A percentile compares a stretch with the other conserved stretches of the same genome.
These are phyloP conservation scores for Serendipita sp. DNA, from an alignment of 768 basidiomycete species.

Conservation along the genomic window DNA sequence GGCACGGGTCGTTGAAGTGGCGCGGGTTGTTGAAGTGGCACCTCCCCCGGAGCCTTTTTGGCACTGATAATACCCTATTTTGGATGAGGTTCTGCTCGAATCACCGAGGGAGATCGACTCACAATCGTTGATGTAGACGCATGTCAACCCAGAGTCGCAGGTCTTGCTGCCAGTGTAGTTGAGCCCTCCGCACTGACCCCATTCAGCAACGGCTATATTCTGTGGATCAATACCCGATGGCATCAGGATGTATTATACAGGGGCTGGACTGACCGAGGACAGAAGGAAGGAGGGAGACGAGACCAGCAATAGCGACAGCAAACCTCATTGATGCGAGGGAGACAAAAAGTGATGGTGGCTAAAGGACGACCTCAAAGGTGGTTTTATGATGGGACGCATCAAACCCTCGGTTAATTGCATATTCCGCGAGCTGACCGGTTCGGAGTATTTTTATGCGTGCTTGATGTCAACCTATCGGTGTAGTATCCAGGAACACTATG, in stretches of 20 bases:
- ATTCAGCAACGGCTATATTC: not conserved
- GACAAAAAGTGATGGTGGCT: not conserved
- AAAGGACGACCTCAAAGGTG: not conserved
- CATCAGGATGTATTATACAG: no score
- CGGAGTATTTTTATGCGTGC: no score
- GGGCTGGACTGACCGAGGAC: not conserved
- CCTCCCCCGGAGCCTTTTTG: slow-evolving; percentile 20
- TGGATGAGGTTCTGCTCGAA: not conserved
- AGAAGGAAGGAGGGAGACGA: not conserved
- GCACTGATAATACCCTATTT: not conserved
- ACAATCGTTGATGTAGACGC: slow-evolving; percentile 30
- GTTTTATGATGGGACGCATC: not conserved
- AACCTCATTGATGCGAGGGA: not conserved
- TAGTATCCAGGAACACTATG: no score
- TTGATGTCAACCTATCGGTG: no score
- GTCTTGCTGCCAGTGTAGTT: slow-evolving; percentile 1
- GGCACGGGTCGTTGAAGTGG: slow-evolving; percentile 18
- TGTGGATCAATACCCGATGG: no score
- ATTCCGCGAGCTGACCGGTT: no score
- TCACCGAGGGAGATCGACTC: slow-evolving; percentile 11
- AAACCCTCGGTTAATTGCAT: no score
- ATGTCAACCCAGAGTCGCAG: slow-evolving; percentile 26
- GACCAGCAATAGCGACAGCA: not conserved
- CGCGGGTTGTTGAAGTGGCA: slow-evolving; percentile 13
- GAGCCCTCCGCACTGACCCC: not conserved